A percentile compares a stretch with the other conserved stretches of the same genome.
Conservation (phyloP, 208 protist genomes). For the Wallacemonas sp. region DNA sequence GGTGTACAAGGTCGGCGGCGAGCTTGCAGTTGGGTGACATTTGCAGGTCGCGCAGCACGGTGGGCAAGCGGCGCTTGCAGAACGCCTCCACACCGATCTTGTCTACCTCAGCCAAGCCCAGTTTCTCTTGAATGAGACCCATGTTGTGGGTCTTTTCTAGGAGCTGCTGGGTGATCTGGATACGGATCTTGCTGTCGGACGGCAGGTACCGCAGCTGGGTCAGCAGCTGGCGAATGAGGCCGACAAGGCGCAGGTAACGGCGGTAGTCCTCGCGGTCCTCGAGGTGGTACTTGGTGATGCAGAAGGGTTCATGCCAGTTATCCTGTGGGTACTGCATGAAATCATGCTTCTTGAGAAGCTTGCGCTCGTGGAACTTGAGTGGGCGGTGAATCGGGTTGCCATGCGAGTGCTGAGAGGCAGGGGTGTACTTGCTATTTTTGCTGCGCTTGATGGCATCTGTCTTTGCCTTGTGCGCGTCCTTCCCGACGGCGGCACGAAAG, state of each 20-base stretch:
- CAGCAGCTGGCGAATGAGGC: slow-evolving; percentile 84
- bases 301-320: slow-evolving; percentile 91
- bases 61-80: slow-evolving; percentile 86
- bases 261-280: slow-evolving; percentile 93
- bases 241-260: slow-evolving; percentile 85
- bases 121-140: slow-evolving; percentile 86
- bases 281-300: slow-evolving; percentile 92
- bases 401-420: slow-evolving; percentile 64
- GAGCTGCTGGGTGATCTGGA: slow-evolving; percentile 90
- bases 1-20: slow-evolving; percentile 78
- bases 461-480: slow-evolving; percentile 48
- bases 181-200: slow-evolving; percentile 81
- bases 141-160: slow-evolving; percentile 90
- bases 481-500: slow-evolving; percentile 47
- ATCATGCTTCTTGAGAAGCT: slow-evolving; percentile 90
- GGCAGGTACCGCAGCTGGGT: slow-evolving; percentile 88
- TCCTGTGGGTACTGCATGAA: slow-evolving; percentile 92
- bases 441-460: slow-evolving; percentile 59
- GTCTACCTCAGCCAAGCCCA: slow-evolving; percentile 84
- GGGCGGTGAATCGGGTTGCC: slow-evolving; percentile 83
- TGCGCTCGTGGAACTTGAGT: slow-evolving; percentile 90
- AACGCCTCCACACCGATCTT: slow-evolving; percentile 90
- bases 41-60: slow-evolving; percentile 83
- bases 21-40: slow-evolving; percentile 90
- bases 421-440: slow-evolving; percentile 83